phyloP scores from a whole-genome alignment of 1,139 yeast genomes.

The Geotrichum phurueaensis region DNA sequence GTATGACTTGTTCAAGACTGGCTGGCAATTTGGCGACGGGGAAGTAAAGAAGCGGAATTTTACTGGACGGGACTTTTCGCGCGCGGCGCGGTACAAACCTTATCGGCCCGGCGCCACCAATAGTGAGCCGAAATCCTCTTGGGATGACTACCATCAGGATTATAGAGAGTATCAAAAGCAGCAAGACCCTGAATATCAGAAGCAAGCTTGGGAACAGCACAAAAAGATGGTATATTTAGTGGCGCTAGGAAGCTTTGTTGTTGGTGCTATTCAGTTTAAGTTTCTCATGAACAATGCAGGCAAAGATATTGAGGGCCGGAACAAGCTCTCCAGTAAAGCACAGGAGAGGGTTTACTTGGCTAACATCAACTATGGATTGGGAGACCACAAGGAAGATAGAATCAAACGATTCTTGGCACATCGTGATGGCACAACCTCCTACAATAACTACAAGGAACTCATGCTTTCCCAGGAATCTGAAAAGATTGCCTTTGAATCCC shows the following conservation, averaged over 20 bases:
- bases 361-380: slow-evolving; percentile 15
- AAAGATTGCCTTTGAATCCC: not conserved
- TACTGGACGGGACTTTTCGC: slow-evolving; percentile 16
- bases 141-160: slow-evolving; percentile 22
- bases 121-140: slow-evolving; percentile 23
- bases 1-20: slow-evolving; percentile 36
- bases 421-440: slow-evolving; percentile 11
- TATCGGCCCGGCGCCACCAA: not conserved
- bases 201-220: slow-evolving; percentile 29
- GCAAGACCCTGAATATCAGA: slow-evolving; percentile 29
- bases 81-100: slow-evolving; percentile 11
- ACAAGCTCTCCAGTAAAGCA: slow-evolving; percentile 8
- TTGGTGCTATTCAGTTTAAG: slow-evolving; percentile 29
- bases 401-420: slow-evolving; percentile 15
- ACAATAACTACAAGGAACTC: slow-evolving; percentile 13
- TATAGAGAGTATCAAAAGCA: slow-evolving; percentile 18
- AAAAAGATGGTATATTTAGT: slow-evolving; percentile 27
- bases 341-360: slow-evolving; percentile 12
- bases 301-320: slow-evolving; percentile 13
- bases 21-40: slow-evolving; percentile 14
- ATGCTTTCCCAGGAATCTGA: slow-evolving; percentile 3
- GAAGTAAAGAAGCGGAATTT: slow-evolving; percentile 37
- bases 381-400: slow-evolving; percentile 12
- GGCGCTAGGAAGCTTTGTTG: slow-evolving; percentile 22
- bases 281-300: slow-evolving; percentile 11